phyloP scores from a whole-genome alignment of 306 rosid genomes.

The Hippophae gyantsensis region DNA sequence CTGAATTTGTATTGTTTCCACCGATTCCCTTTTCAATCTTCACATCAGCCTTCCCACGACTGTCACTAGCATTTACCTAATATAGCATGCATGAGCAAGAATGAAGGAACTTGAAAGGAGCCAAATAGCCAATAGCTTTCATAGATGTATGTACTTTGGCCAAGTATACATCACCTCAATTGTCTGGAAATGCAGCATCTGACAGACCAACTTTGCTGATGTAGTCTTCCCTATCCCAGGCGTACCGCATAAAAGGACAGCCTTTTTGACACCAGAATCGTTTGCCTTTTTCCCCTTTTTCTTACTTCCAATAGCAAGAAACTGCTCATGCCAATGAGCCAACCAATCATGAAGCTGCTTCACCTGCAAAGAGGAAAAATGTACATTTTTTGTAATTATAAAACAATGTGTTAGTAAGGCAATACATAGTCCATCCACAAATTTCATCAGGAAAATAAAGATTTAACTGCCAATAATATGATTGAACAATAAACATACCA shows the following conservation, averaged over 20 bases:
- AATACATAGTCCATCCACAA: not conserved
- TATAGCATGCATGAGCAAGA: not conserved
- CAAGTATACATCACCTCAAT: constrained; percentile 57
- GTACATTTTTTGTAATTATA: not conserved
- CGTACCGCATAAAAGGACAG: constrained; percentile 80
- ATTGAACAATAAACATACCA: constrained; percentile 35
- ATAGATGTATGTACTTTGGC: not conserved
- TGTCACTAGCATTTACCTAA: constrained; percentile 98
- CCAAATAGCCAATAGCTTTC: not conserved
- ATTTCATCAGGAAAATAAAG: constrained; percentile 11
- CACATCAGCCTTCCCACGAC: constrained; percentile 89
- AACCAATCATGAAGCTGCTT: constrained; percentile 85
- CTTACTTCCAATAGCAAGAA: constrained; percentile 52
- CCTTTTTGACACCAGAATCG: constrained; percentile 59
- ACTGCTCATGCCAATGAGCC: constrained; percentile 72
- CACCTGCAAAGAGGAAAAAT: constrained; percentile 37
- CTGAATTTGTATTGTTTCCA: constrained; percentile 85
- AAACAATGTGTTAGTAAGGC: no score
- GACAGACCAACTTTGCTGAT: constrained; percentile 83
- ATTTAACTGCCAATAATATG: no score
- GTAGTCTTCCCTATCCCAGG: constrained; percentile 99
- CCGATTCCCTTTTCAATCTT: constrained; percentile 78
- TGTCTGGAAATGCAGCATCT: constrained; percentile 78
- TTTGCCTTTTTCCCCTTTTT: constrained; percentile 54
- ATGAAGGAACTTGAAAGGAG: not conserved